These are phyloP conservation scores for Balamuthia mandrillaris DNA, from an alignment of 208 protist genomes.

Conservation along the genomic window DNA sequence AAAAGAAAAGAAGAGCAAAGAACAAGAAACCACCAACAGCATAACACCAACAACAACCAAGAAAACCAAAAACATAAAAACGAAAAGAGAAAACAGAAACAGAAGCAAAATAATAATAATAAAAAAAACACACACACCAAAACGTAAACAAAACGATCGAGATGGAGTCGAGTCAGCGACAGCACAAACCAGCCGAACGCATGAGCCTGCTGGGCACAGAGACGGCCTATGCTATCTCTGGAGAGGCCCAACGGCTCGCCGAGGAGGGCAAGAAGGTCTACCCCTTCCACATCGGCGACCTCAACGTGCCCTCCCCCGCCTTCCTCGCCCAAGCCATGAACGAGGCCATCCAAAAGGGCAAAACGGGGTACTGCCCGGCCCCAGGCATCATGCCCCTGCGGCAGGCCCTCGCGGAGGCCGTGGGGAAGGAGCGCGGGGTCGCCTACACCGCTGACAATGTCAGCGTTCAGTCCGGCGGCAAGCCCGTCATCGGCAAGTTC, in stretches of 20 bases:
- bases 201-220: conserved; percentile 44
- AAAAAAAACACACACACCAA: too few relatives aligned
- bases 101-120: too few relatives aligned
- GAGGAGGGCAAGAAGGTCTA: conserved; percentile 45
- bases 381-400: conserved; percentile 40
- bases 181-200: background rate
- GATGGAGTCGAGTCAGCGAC: too few relatives aligned
- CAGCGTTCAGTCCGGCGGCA: conserved; percentile 40
- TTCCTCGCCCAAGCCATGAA: conserved; percentile 24
- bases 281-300: conserved; percentile 47
- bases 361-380: conserved; percentile 42
- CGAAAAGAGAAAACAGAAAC: too few relatives aligned
- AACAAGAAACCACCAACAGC: too few relatives aligned
- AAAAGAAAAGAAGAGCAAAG: too few relatives aligned
- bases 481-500: conserved; percentile 48
- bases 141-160: too few relatives aligned
- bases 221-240: conserved; percentile 39
- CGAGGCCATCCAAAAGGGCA: conserved; percentile 38
- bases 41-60: too few relatives aligned
- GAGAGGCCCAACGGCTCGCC: conserved; percentile 15
- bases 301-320: conserved; percentile 35
- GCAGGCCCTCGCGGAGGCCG: conserved; percentile 27
- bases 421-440: conserved; percentile 10
- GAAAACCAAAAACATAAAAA: too few relatives aligned
- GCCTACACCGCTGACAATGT: conserved; percentile 28